These are phyloP conservation scores for Macrolepiota albuminosa DNA, from an alignment of 768 basidiomycete species.

Conservation along the genomic window DNA sequence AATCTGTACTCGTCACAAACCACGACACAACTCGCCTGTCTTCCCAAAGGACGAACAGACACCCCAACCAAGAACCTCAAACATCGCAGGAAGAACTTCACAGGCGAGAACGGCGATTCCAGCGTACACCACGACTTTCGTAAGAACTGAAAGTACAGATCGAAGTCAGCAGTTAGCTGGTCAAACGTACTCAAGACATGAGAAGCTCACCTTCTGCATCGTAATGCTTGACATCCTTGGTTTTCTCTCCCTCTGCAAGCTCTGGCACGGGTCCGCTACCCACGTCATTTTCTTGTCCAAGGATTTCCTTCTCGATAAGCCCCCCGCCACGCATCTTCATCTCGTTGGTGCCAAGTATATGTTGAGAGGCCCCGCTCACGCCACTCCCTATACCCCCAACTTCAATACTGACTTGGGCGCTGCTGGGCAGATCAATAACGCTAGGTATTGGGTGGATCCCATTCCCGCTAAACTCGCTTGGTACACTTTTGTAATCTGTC, in stretches of 20 bases:
- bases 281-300: neutral
- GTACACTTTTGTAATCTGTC: conserved; percentile 77
- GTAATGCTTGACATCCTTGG: conserved; percentile 58
- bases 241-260: conserved; percentile 16
- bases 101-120: conserved; percentile 74
- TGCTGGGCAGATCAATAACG: conserved; percentile 72
- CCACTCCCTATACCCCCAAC: conserved; percentile 40
- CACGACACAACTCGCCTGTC: neutral
- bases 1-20: neutral
- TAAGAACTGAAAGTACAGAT: conserved; percentile 56
- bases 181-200: neutral
- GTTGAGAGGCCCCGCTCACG: conserved; percentile 12
- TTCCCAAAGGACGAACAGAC: conserved; percentile 30
- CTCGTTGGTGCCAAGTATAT: conserved; percentile 37
- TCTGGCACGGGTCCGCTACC: conserved; percentile 2
- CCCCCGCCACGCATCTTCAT: conserved; percentile 54
- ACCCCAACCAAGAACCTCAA: conserved; percentile 68
- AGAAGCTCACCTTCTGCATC: conserved; percentile 73
- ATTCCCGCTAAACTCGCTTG: conserved; percentile 45
- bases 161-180: neutral
- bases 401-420: conserved; percentile 39
- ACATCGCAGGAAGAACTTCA: conserved; percentile 61
- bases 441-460: conserved; percentile 74
- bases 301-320: conserved; percentile 15
- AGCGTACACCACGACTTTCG: conserved; percentile 86